Evolutionary conservation across 768 basidiomycete species (phyloP).

Genomic region (Russula sp.): DNA sequence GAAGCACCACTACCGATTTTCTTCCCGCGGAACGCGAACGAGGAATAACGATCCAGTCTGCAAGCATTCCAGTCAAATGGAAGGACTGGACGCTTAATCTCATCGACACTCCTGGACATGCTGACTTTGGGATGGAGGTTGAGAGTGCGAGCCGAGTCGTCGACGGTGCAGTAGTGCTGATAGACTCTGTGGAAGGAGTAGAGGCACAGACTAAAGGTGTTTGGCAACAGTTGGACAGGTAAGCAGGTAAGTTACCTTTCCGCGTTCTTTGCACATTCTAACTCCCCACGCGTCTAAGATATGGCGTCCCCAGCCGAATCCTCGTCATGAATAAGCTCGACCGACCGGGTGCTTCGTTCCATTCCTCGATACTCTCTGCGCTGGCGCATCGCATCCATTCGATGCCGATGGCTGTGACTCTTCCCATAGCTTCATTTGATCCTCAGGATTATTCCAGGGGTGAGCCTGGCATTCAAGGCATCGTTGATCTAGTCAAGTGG

Average conservation of each 20-base stretch:
- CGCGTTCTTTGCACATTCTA: not conserved
- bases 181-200: conserved; percentile 89
- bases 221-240: conserved; percentile 85
- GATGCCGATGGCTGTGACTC: conserved; percentile 58
- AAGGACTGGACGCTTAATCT: conserved; percentile 81
- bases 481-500: conserved; percentile 83
- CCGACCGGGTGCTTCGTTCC: conserved; percentile 77
- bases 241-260: conserved; percentile 32
- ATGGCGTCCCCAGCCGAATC: conserved; percentile 70
- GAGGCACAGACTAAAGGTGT: conserved; percentile 88
- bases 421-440: conserved; percentile 77
- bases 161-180: conserved; percentile 81
- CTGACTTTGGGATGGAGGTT: conserved; percentile 96
- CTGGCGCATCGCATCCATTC: conserved; percentile 71
- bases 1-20: conserved; percentile 88
- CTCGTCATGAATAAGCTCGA: conserved; percentile 88
- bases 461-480: conserved; percentile 79
- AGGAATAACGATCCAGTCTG: conserved; percentile 89
- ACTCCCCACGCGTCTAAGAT: conserved; percentile 39
- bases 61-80: conserved; percentile 86
- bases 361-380: conserved; percentile 63
- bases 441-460: conserved; percentile 57
- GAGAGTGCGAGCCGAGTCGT: conserved; percentile 88
- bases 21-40: conserved; percentile 84
- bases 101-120: conserved; percentile 88